Evolutionary conservation across 129 eudicot genomes (phyloP).

Genomic region (Glebionis coronaria): DNA sequence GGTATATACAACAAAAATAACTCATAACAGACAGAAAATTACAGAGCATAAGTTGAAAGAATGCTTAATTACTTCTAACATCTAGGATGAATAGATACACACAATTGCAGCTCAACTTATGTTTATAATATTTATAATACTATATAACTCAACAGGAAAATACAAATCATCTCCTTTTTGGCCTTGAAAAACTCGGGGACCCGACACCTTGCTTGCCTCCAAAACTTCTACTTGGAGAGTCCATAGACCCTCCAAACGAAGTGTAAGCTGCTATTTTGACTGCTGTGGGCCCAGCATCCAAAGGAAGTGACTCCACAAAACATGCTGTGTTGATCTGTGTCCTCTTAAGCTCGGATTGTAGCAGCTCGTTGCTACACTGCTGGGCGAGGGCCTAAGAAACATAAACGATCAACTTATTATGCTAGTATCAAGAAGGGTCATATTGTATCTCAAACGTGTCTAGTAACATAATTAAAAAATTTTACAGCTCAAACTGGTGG

Average conservation of each 20-base stretch:
- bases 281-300: slow-evolving; percentile 54
- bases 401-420: background rate
- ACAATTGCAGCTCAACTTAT: slow-evolving; percentile 11
- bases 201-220: slow-evolving; percentile 46
- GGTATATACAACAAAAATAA: slow-evolving; percentile 34
- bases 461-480: background rate
- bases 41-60: slow-evolving; percentile 21
- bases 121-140: slow-evolving; percentile 4
- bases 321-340: slow-evolving; percentile 89
- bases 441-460: background rate
- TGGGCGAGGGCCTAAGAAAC: slow-evolving; percentile 78
- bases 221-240: slow-evolving; percentile 64
- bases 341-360: slow-evolving; percentile 82
- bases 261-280: slow-evolving; percentile 61
- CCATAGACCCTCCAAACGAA: slow-evolving; percentile 65
- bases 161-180: slow-evolving; percentile 60
- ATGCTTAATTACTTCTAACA: slow-evolving; percentile 38
- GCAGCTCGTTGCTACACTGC: slow-evolving; percentile 82
- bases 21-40: slow-evolving; percentile 15
- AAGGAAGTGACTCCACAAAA: slow-evolving; percentile 65
- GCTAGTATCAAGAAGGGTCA: background rate
- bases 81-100: slow-evolving; percentile 14
- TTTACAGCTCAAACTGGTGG: slow-evolving; percentile 2
- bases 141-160: slow-evolving; percentile 16
- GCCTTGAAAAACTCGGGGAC: slow-evolving; percentile 72